phyloP scores from a whole-genome alignment of 352 stramenopile genomes.

The Pythium apleroticum region DNA sequence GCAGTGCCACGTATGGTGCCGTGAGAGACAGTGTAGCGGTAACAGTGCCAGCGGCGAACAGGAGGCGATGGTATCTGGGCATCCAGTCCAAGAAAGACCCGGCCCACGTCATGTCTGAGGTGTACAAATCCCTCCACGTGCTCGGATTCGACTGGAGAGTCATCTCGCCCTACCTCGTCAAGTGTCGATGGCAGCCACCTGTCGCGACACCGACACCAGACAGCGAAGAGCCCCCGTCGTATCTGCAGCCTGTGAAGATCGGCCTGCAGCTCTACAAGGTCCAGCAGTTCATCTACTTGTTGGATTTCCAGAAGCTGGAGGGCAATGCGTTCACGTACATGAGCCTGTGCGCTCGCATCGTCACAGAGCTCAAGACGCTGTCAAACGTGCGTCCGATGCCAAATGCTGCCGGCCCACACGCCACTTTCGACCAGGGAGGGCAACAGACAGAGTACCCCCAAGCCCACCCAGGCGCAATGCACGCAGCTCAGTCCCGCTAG shows the following conservation, averaged over 20 bases:
- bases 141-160: slow-evolving; percentile 98
- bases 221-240: slow-evolving; percentile 28
- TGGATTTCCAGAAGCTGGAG: slow-evolving; percentile 97
- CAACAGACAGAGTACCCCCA: slow-evolving; percentile 16
- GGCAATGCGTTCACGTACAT: slow-evolving; percentile 99
- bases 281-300: slow-evolving; percentile 98
- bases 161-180: slow-evolving; percentile 96
- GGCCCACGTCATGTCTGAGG: slow-evolving; percentile 99
- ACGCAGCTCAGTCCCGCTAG: slow-evolving; percentile 27
- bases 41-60: slow-evolving; percentile 51
- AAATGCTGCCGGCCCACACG: slow-evolving; percentile 46
- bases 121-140: slow-evolving; percentile 97
- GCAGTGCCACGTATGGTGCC: slow-evolving; percentile 1
- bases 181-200: slow-evolving; percentile 92
- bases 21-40: neutral
- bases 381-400: slow-evolving; percentile 64
- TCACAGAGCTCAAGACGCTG: slow-evolving; percentile 98
- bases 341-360: slow-evolving; percentile 98
- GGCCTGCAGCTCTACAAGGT: slow-evolving; percentile 96
- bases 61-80: slow-evolving; percentile 97
- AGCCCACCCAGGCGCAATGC: slow-evolving; percentile 43
- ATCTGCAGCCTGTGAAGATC: slow-evolving; percentile 88
- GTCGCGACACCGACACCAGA: slow-evolving; percentile 23
- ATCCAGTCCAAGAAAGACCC: slow-evolving; percentile 99
- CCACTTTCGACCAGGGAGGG: slow-evolving; percentile 31